Percentiles rank a stretch among this genome's conserved stretches.
Conservation (phyloP, 768 basidiomycete genomes). For the Asterophora parasitica region DNA sequence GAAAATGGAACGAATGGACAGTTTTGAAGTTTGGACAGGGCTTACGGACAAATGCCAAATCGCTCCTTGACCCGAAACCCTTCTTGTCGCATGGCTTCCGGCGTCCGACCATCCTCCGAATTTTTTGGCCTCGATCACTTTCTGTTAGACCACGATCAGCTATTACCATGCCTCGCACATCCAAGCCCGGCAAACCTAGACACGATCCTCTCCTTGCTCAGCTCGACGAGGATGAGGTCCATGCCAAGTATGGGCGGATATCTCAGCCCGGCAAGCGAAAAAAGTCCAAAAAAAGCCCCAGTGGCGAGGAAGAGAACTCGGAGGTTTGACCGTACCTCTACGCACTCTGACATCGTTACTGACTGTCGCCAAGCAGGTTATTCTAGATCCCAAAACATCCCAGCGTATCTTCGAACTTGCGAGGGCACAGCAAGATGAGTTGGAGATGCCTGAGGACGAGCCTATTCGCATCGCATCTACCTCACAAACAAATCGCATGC, state of each 20-base stretch:
- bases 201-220: constrained; percentile 89
- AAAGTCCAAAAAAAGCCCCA: constrained; percentile 45
- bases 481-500: constrained; percentile 34
- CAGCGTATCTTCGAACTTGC: constrained; percentile 89
- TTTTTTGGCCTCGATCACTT: constrained; percentile 12
- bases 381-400: constrained; percentile 78
- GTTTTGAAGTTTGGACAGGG: constrained; percentile 1
- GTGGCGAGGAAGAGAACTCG: constrained; percentile 47
- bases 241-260: constrained; percentile 74
- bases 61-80: constrained; percentile 2
- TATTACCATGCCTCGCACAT: constrained; percentile 57
- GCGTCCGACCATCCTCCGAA: constrained; percentile 12
- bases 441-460: constrained; percentile 53
- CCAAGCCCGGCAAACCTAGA: constrained; percentile 53
- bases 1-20: constrained; percentile 6
- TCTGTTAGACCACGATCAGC: background rate
- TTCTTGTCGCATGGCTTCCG: background rate
- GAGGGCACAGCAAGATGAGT: constrained; percentile 87
- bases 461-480: constrained; percentile 26
- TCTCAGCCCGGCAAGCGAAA: constrained; percentile 72
- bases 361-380: constrained; percentile 39
- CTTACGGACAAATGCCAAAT: constrained; percentile 12
- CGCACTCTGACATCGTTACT: constrained; percentile 5
- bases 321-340: constrained; percentile 40
- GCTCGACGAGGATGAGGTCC: constrained; percentile 70